Base-by-base conservation (phyloP, 2,329 filamentous ascomycete species). In the Alternaria consortialis region DNA sequence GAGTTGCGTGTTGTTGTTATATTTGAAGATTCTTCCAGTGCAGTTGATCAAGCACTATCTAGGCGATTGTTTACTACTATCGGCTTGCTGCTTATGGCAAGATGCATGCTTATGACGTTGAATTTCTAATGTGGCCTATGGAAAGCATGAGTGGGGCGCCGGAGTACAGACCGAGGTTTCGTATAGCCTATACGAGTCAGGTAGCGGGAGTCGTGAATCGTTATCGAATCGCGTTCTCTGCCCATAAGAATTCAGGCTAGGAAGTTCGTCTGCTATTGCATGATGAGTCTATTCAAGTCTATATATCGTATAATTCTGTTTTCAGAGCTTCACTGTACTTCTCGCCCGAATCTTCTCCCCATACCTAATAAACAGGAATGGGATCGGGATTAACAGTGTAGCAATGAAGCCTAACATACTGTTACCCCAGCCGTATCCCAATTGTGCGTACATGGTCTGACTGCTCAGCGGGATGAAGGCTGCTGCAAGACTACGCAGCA, bases 381-480 rank as follows among this genome's bases (percentile, higher is more conserved):
- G 77, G 46, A 79, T 75, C 2, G 77, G 77, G 31, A 75, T 62
- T 7, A 77, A 48, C 2, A 64, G 20, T 11, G 74, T 23, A 4
- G 70, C 62, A 5, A 80, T 63, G 46, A 80, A 79, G 5, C 74
- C 79, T 2, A 81, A 59, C 55, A 80, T 43, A 32, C 70, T 74
- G 37, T 80, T 80, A 0, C 76, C 75, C 74, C 78, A 82, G 2
- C 80, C 79, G 36, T 79, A 77, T 0, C 79, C 80, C 55, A 82
- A 52, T 3, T 63, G 66, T 4, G 65, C 68, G 58, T 81, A 82
- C 74, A 82, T 75, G n/a, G 73, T 72, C 50, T 74, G 71, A 40
- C 74, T 78, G 23, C 72, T 77, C 36, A 82, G 70, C 15, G 80
- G 80, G 32, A 82, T 64, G 23, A 82, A 62, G 0, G 79, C 80